A percentile compares a stretch with the other conserved stretches of the same genome.
phyloP scores from a whole-genome alignment of 768 basidiomycete genomes.

The Russula ochroleuca region DNA sequence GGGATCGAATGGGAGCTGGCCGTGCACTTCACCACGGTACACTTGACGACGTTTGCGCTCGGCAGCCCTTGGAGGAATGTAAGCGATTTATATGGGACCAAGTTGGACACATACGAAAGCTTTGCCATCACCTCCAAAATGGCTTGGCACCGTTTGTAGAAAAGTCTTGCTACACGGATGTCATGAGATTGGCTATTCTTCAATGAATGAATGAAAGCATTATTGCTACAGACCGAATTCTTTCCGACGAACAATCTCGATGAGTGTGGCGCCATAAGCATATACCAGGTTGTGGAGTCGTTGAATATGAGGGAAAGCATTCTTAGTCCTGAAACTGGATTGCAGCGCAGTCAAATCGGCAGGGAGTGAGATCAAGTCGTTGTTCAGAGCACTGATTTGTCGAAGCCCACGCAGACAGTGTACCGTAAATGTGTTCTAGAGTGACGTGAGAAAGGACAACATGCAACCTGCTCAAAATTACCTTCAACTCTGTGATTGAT shows the following conservation, averaged over 20 bases:
- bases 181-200: slow-evolving; percentile 2
- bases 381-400: slow-evolving; percentile 76
- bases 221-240: slow-evolving; percentile 64
- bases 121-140: slow-evolving; percentile 86
- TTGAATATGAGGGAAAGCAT: slow-evolving; percentile 86
- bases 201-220: background rate
- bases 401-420: slow-evolving; percentile 64
- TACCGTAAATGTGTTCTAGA: slow-evolving; percentile 67
- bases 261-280: slow-evolving; percentile 85
- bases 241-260: slow-evolving; percentile 86
- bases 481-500: slow-evolving; percentile 24
- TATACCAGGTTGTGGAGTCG: slow-evolving; percentile 86
- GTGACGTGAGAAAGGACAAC: background rate
- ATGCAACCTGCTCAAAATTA: background rate
- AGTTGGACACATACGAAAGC: slow-evolving; percentile 58
- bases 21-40: slow-evolving; percentile 80
- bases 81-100: background rate
- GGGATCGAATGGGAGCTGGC: slow-evolving; percentile 83
- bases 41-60: slow-evolving; percentile 81
- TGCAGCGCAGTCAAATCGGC: slow-evolving; percentile 61
- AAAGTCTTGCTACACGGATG: slow-evolving; percentile 56
- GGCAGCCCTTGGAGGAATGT: slow-evolving; percentile 45
- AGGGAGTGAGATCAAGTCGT: slow-evolving; percentile 73
- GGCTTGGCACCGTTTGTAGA: slow-evolving; percentile 73
- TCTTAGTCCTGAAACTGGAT: slow-evolving; percentile 64